These are phyloP conservation scores for Eucalyptus pauciflora DNA, from an alignment of 345 rosid genomes.

Conservation along the genomic window DNA sequence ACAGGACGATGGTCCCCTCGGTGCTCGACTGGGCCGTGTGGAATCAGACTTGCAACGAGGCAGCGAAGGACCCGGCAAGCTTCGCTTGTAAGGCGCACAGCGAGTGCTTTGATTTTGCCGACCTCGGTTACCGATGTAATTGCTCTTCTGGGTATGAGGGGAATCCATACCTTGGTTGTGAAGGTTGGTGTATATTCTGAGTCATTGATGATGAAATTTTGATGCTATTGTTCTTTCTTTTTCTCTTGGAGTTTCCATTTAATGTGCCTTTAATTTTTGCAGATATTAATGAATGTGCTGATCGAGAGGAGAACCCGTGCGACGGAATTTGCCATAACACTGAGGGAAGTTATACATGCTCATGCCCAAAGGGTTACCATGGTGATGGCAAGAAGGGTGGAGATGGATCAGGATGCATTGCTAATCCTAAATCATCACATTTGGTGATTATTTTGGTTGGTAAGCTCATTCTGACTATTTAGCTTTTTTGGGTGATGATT, in stretches of 20 bases:
- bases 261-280: background rate
- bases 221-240: background rate
- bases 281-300: background rate
- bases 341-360: background rate
- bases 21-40: no score
- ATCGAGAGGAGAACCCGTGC: background rate
- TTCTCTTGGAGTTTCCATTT: background rate
- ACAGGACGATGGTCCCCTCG: no score
- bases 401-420: background rate
- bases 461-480: background rate
- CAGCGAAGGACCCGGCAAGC: no score
- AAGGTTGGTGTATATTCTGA: background rate
- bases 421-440: background rate
- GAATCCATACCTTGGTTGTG: constrained; percentile 1
- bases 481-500: background rate
- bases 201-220: background rate
- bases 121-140: background rate
- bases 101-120: no score
- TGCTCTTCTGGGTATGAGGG: constrained; percentile 8
- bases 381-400: background rate
- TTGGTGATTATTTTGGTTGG: background rate
- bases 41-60: no score
- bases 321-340: background rate
- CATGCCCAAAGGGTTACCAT: background rate
- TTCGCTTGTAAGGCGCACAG: no score